These are phyloP conservation scores for Corylus heterophylla DNA, from an alignment of 306 rosid genomes.

Conservation along the genomic window DNA sequence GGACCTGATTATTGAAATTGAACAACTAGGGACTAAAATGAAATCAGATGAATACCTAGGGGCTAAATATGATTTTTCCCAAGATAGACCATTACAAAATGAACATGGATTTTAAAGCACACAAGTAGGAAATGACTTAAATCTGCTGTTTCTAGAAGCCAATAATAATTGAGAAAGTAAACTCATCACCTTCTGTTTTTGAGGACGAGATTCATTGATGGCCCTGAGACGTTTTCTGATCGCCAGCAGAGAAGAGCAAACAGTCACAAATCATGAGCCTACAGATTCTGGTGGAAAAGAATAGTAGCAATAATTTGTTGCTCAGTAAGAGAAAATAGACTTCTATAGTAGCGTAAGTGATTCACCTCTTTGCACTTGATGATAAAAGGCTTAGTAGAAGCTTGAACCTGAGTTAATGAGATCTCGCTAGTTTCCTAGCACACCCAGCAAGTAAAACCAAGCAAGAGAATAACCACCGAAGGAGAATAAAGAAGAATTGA, in stretches of 20 bases:
- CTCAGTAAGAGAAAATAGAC: constrained; percentile 4
- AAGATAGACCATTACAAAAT: neutral
- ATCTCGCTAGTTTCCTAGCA: constrained; percentile 84
- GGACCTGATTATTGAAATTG: no score
- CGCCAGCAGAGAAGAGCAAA: constrained; percentile 55
- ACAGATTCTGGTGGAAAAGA: neutral
- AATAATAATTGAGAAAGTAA: constrained; percentile 18
- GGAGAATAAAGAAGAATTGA: neutral
- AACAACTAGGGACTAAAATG: no score
- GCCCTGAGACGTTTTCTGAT: constrained; percentile 82
- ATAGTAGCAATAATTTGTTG: no score
- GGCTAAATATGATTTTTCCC: no score
- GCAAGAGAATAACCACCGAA: constrained; percentile 21
- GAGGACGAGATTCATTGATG: constrained; percentile 94
- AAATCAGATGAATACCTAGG: no score
- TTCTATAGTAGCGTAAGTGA: constrained; percentile 20
- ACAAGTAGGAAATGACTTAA: neutral
- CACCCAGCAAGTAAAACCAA: constrained; percentile 35
- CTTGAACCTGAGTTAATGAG: constrained; percentile 58
- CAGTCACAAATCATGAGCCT: constrained; percentile 14
- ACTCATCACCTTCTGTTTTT: constrained; percentile 81
- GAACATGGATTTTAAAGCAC: constrained; percentile 7
- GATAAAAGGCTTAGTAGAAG: constrained; percentile 53
- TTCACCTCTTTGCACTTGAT: constrained; percentile 83
- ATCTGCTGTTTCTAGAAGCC: constrained; percentile 8